Evolutionary conservation across 495 filamentous ascomycete species (phyloP), one percentile per base, ranked within the genome.

Genomic region (Penicillium longicatenatum): DNA sequence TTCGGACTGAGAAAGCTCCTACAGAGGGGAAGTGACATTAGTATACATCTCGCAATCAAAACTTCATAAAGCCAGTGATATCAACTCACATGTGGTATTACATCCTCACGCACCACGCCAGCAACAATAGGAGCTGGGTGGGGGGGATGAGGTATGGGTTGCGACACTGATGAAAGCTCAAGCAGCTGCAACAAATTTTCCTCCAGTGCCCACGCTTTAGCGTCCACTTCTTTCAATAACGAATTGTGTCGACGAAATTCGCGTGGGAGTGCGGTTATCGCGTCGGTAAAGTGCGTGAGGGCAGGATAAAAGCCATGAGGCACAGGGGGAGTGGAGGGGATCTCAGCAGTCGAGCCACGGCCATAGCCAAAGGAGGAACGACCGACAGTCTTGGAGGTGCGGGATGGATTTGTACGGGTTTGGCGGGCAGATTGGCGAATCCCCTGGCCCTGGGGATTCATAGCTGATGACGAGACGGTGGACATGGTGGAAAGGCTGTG

Each of bases 221-320:
- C 93, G 76, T 99, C 95, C 31, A 97, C 94, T 71, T 99, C 94
- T 64, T 96, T 96, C 50, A 99, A 77, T 44, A 97, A 82, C 6
- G 92, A 94, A 67, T 96, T 96, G 70, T 99, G 93, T 58, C 91
- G 84, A 54, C 96, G 90, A 52, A 96, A 91, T 68, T 99, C 94
- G 68, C 91, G 90, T 8, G 94, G 94, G 6, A 99, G 86, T 22
- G 95, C 93, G 19, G 89, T 88, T 63, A 97, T 90, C 46, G 92
- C 86, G 72, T 98, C 92, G 54, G 93, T 89, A 72, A 98, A 99
- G 75, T 93, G 89, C 26, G 90, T 92, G 58, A 97, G 88, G 22
- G 92, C 95, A 51, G 94, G 95, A 64, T 93, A 95, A 77, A 98
- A 88, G 39, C 86, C 86, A 43, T 82, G 83, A 30, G 77, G 68